Evolutionary conservation across 106 monocot genomes (phyloP).

Genomic region (Dendrobium catenatum): DNA sequence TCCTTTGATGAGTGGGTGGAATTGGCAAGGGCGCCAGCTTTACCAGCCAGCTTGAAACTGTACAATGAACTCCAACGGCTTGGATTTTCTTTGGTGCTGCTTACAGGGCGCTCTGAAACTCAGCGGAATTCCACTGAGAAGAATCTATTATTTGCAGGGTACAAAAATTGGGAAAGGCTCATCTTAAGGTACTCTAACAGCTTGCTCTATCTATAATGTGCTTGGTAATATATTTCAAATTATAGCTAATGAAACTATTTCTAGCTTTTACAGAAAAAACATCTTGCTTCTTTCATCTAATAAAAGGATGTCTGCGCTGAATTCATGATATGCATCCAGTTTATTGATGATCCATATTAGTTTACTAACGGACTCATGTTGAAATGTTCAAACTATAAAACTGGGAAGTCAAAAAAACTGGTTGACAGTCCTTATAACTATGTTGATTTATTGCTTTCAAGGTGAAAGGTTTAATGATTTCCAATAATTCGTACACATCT

Average conservation of each 20-base stretch:
- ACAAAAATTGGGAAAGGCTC: constrained; percentile 36
- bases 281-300: neutral
- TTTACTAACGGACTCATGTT: neutral
- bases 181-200: constrained; percentile 30
- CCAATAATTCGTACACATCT: too few species aligned
- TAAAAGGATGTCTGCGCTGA: neutral
- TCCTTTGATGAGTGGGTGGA: constrained; percentile 41
- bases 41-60: constrained; percentile 36
- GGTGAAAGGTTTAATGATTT: too few species aligned
- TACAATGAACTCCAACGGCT: constrained; percentile 31
- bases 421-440: too few species aligned
- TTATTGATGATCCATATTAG: neutral
- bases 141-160: constrained; percentile 41
- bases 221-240: neutral
- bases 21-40: constrained; percentile 31
- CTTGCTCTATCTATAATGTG: neutral
- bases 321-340: too few species aligned
- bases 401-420: too few species aligned
- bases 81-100: constrained; percentile 31
- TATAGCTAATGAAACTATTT: neutral
- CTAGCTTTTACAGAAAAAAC: neutral
- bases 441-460: too few species aligned
- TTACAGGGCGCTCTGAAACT: constrained; percentile 31
- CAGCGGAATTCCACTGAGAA: constrained; percentile 27
- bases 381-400: too few species aligned